Conservation (phyloP, 345 rosid species). For the Brassica cretica region DNA sequence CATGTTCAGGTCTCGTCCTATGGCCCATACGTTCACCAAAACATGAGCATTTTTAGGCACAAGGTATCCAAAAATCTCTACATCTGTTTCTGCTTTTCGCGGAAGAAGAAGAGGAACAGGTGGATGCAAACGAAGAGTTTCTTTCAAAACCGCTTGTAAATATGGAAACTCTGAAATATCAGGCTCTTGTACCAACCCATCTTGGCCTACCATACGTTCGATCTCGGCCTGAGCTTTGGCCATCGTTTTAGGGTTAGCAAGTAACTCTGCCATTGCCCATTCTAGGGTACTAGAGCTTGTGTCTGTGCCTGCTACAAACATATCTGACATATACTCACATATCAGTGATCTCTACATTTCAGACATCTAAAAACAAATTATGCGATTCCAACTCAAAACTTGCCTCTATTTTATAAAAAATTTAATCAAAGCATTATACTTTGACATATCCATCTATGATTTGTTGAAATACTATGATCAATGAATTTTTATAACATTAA, state of each 20-base stretch:
- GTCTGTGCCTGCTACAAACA: conserved; percentile 28
- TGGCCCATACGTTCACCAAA: conserved; percentile 41
- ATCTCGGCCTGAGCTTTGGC: conserved; percentile 34
- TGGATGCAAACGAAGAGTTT: conserved; percentile 49
- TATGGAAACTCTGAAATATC: conserved; percentile 37
- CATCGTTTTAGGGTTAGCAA: conserved; percentile 21
- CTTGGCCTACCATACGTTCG: conserved; percentile 32
- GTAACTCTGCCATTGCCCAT: conserved; percentile 45
- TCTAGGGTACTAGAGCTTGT: conserved; percentile 44
- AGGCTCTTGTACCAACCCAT: conserved; percentile 33
- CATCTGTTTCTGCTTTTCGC: conserved; percentile 28
- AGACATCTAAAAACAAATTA: conserved; percentile 25
- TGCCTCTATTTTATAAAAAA: no score
- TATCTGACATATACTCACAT: conserved; percentile 28
- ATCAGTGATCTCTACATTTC: no score
- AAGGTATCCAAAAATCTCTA: conserved; percentile 27
- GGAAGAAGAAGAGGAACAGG: conserved; percentile 44
- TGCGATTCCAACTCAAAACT: conserved; percentile 39
- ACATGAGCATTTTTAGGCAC: conserved; percentile 44
- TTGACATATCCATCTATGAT: background rate
- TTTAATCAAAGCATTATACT: background rate
- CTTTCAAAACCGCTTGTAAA: conserved; percentile 45
- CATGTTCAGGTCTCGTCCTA: conserved; percentile 40
- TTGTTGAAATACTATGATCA: background rate
- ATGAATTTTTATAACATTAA: background rate